Conservation (phyloP, 2,329 filamentous ascomycete genomes). For the Akanthomyces uredinophilus region DNA sequence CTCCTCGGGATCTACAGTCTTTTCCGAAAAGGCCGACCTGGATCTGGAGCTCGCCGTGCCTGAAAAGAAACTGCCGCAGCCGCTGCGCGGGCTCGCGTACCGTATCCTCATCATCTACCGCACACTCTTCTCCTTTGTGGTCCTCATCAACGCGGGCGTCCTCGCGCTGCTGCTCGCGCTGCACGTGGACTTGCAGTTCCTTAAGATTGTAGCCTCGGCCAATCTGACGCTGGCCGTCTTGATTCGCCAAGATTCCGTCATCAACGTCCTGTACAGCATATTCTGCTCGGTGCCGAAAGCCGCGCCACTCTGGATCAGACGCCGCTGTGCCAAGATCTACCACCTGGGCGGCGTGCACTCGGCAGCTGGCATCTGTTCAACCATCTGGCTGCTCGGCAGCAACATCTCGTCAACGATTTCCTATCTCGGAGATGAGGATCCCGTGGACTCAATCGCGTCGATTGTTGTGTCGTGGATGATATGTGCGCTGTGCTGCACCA, state of each 20-base stretch:
- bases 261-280: slow-evolving; percentile 46
- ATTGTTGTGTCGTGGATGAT: slow-evolving; percentile 53
- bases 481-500: slow-evolving; percentile 49
- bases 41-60: slow-evolving; percentile 29
- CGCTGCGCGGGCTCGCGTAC: slow-evolving; percentile 36
- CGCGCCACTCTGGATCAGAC: slow-evolving; percentile 44
- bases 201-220: slow-evolving; percentile 39
- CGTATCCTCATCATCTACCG: slow-evolving; percentile 50
- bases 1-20: slow-evolving; percentile 23
- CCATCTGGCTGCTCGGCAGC: slow-evolving; percentile 44
- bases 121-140: slow-evolving; percentile 49
- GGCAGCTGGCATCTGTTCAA: slow-evolving; percentile 44
- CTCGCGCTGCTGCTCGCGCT: slow-evolving; percentile 38
- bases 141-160: slow-evolving; percentile 45
- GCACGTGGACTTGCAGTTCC: slow-evolving; percentile 30
- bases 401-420: slow-evolving; percentile 34
- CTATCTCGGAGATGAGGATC: slow-evolving; percentile 17
- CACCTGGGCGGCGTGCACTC: slow-evolving; percentile 49
- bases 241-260: slow-evolving; percentile 48
- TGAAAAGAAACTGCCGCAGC: slow-evolving; percentile 35
- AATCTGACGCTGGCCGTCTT: slow-evolving; percentile 47
- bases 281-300: slow-evolving; percentile 40
- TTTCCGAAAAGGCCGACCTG: slow-evolving; percentile 23
- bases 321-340: slow-evolving; percentile 45
- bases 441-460: slow-evolving; percentile 27